phyloP scores from a whole-genome alignment of 1,284 basidiomycete species.

The Ceratobasidium sp. region DNA sequence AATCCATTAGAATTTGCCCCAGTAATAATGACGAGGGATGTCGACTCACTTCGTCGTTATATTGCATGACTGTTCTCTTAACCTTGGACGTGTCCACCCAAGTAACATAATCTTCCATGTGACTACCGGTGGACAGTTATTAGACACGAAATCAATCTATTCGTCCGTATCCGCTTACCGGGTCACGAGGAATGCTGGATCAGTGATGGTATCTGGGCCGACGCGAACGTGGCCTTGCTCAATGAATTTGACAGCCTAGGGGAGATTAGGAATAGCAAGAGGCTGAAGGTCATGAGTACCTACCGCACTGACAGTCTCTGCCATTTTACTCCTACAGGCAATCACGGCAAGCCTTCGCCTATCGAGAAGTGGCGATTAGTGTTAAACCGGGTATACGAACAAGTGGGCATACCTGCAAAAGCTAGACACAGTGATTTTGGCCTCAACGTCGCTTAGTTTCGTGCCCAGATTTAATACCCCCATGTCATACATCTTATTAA shows the following conservation, averaged over 20 bases:
- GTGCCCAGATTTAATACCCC: constrained; percentile 83
- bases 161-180: constrained; percentile 55
- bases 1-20: constrained; percentile 39
- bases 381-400: background rate
- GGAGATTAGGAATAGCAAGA: background rate
- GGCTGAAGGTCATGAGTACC: constrained; percentile 50
- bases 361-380: background rate
- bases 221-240: constrained; percentile 98
- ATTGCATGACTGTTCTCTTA: constrained; percentile 92
- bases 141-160: background rate
- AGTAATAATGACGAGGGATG: background rate
- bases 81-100: constrained; percentile 99
- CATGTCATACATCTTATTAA: constrained; percentile 97
- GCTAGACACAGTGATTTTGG: constrained; percentile 92
- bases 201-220: constrained; percentile 93
- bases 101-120: constrained; percentile 99
- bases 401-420: constrained; percentile 71
- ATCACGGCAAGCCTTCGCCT: constrained; percentile 84
- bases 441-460: constrained; percentile 90
- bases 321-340: constrained; percentile 92
- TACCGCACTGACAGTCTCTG: constrained; percentile 92
- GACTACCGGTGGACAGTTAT: constrained; percentile 55
- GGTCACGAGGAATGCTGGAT: constrained; percentile 96
- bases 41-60: constrained; percentile 88
- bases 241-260: constrained; percentile 91